Conservation (phyloP, 164 flowering plant species). For the Dillenia suffruticosa region DNA sequence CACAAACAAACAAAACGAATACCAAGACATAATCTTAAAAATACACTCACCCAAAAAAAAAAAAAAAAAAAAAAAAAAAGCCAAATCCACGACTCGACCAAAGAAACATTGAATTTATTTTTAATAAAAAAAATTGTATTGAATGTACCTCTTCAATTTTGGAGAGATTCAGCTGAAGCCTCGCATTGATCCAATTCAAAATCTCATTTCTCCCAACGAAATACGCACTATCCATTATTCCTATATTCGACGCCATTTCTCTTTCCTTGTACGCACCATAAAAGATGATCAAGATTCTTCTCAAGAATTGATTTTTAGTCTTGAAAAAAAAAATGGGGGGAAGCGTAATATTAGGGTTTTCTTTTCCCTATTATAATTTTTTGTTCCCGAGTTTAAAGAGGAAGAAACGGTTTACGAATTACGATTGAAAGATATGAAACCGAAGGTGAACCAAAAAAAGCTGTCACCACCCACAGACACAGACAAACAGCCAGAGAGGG, state of each 20-base stretch:
- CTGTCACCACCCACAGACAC: too few species aligned
- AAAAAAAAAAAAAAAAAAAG: not conserved
- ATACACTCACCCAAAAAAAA: not conserved
- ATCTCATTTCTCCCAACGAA: constrained; percentile 90
- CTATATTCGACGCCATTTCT: constrained; percentile 41
- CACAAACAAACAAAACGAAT: not conserved
- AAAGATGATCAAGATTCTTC: not conserved
- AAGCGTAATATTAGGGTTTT: not conserved
- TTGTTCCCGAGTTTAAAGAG: too few species aligned
- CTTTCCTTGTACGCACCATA: not conserved
- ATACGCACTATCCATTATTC: constrained; percentile 91
- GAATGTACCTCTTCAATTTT: constrained; percentile 65
- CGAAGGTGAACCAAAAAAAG: too few species aligned
- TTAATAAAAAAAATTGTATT: not conserved
- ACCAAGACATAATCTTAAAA: not conserved
- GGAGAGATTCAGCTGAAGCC: constrained; percentile 78
- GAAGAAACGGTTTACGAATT: too few species aligned
- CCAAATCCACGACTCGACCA: not conserved
- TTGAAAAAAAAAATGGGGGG: not conserved
- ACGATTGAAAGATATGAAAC: too few species aligned
- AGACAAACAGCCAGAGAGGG: too few species aligned
- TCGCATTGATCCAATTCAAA: constrained; percentile 74
- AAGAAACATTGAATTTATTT: not conserved
- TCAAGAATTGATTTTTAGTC: not conserved
- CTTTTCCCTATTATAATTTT: too few species aligned